These are phyloP conservation scores for Senna siamea DNA, from an alignment of 306 rosid genomes.

Conservation along the genomic window DNA sequence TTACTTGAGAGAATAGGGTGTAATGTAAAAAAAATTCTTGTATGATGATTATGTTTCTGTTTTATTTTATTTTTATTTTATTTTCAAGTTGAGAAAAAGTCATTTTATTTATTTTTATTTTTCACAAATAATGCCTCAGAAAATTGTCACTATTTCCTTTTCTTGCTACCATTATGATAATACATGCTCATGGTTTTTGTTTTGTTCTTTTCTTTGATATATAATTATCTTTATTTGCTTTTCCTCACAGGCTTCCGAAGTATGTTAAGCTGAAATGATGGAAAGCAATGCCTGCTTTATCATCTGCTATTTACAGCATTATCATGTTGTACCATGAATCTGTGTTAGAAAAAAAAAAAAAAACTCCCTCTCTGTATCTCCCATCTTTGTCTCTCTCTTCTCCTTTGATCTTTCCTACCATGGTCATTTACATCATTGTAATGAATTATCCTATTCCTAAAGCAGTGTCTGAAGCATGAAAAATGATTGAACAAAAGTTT, in stretches of 20 bases:
- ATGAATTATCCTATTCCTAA: slow-evolving; percentile 32
- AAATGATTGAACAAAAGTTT: too few species aligned
- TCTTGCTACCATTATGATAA: background rate
- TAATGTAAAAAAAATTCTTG: too few species aligned
- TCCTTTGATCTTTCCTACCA: background rate
- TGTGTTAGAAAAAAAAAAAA: background rate
- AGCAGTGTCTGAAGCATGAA: too few species aligned
- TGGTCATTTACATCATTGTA: slow-evolving; percentile 33
- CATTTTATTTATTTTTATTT: too few species aligned
- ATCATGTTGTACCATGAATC: slow-evolving; percentile 26
- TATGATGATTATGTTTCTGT: too few species aligned
- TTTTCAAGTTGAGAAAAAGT: too few species aligned
- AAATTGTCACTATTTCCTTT: too few species aligned
- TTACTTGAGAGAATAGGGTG: too few species aligned
- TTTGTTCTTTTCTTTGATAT: background rate
- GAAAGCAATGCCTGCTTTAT: slow-evolving; percentile 17
- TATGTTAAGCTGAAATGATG: slow-evolving; percentile 51
- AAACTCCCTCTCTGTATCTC: background rate
- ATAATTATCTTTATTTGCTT: background rate
- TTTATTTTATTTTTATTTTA: too few species aligned
- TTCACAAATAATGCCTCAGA: too few species aligned
- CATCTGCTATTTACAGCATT: slow-evolving; percentile 15
- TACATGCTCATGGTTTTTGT: background rate
- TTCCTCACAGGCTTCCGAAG: slow-evolving; percentile 54
- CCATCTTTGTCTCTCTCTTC: background rate